Conservation (phyloP, 345 rosid genomes). For the Citrus trifoliata region DNA sequence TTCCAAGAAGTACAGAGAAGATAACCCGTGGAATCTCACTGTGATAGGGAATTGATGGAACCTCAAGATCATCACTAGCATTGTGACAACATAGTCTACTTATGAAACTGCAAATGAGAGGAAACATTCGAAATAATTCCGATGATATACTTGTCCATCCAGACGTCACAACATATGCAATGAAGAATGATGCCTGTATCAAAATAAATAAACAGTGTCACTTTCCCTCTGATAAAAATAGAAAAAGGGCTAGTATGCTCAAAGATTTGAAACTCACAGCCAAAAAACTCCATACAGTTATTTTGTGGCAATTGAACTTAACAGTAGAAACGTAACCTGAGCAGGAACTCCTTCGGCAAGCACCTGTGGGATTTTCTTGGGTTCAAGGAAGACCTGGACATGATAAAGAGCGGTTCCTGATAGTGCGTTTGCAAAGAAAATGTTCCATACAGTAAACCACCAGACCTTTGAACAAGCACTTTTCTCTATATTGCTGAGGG, state of each 20-base stretch:
- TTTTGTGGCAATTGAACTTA: neutral
- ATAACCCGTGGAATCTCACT: constrained; percentile 62
- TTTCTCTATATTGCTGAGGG: constrained; percentile 64
- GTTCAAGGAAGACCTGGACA: constrained; percentile 65
- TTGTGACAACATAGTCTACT: constrained; percentile 34
- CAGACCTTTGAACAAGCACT: constrained; percentile 77
- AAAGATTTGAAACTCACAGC: neutral
- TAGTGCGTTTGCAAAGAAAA: constrained; percentile 77
- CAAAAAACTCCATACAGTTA: neutral
- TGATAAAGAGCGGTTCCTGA: constrained; percentile 78
- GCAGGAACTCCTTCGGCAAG: constrained; percentile 85
- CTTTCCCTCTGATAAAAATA: neutral
- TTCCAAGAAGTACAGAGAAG: constrained; percentile 83
- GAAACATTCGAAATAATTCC: constrained; percentile 64
- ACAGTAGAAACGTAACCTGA: constrained; percentile 45
- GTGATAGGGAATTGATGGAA: constrained; percentile 65
- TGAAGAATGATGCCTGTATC: constrained; percentile 83
- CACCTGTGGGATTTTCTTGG: constrained; percentile 63
- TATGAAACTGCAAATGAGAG: constrained; percentile 47
- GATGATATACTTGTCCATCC: constrained; percentile 91
- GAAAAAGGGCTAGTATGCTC: neutral
- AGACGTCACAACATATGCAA: constrained; percentile 86
- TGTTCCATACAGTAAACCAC: constrained; percentile 77
- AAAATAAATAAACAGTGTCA: constrained; percentile 13
- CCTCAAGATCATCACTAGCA: constrained; percentile 50